These are phyloP conservation scores for Suhomyces canberraensis DNA, from an alignment of 805 yeast species.

Conservation along the genomic window DNA sequence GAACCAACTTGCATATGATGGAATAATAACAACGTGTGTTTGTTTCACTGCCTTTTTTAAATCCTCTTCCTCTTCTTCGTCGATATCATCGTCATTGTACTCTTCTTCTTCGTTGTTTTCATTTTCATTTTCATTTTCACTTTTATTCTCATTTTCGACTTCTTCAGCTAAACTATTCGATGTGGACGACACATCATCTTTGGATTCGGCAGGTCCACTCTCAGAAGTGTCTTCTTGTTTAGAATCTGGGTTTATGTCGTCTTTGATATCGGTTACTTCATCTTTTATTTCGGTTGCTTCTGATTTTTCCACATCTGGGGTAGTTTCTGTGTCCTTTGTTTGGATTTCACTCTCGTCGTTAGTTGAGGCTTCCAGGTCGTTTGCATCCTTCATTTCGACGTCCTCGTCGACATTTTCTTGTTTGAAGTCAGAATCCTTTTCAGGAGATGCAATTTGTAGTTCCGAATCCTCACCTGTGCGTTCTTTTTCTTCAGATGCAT, in stretches of 20 bases:
- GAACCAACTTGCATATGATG: constrained; percentile 89
- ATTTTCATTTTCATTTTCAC: too few relatives aligned
- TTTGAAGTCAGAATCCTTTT: neutral
- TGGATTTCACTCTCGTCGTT: constrained; percentile 6
- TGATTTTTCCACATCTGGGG: neutral
- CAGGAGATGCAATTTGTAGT: neutral
- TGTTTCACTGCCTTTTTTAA: constrained; percentile 38
- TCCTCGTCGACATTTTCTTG: constrained; percentile 1
- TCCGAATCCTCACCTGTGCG: neutral
- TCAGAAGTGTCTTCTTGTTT: neutral
- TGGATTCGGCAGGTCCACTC: neutral
- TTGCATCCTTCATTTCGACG: constrained; percentile 6
- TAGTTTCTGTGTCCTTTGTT: neutral
- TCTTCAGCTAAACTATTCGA: too few relatives aligned
- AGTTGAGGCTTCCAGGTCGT: constrained; percentile 1
- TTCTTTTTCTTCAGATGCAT: neutral
- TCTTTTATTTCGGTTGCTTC: neutral
- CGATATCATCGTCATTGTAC: constrained; percentile 6
- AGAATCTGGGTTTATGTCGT: neutral
- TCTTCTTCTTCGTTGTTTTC: constrained; percentile 6
- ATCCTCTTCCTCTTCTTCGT: constrained; percentile 3
- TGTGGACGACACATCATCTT: neutral
- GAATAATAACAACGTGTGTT: constrained; percentile 80
- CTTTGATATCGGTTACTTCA: neutral
- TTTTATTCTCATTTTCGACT: too few relatives aligned